Conservation (phyloP, 768 basidiomycete genomes). For the Collybia sordida region DNA sequence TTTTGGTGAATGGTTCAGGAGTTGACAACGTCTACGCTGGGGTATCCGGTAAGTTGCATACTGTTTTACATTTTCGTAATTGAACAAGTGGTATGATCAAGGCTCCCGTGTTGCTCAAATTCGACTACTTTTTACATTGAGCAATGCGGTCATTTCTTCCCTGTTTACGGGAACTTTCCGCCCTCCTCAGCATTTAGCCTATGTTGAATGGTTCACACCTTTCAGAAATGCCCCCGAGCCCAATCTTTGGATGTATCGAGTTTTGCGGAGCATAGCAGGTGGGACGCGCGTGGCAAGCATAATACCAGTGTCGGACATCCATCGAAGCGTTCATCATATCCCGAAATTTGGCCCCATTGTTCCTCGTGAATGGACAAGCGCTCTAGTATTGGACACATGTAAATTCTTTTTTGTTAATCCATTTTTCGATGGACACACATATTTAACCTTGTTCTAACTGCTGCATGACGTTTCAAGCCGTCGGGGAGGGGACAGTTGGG, state of each 20-base stretch:
- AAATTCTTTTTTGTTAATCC: conserved; percentile 16
- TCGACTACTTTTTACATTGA: conserved; percentile 16
- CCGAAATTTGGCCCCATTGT: conserved; percentile 21
- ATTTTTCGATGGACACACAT: conserved; percentile 15
- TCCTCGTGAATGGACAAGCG: conserved; percentile 18
- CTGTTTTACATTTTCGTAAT: background rate
- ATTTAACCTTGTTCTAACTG: conserved; percentile 9
- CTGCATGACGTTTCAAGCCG: no score
- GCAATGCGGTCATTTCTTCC: conserved; percentile 2
- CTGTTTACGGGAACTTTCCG: conserved; percentile 2
- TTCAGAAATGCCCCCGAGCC: conserved; percentile 6
- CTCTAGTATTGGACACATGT: conserved; percentile 16
- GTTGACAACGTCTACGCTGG: conserved; percentile 5
- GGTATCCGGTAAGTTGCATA: conserved; percentile 11
- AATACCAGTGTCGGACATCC: conserved; percentile 25
- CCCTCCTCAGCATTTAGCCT: conserved; percentile 2
- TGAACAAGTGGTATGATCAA: no score
- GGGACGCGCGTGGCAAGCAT: conserved; percentile 17
- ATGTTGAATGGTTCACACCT: no score
- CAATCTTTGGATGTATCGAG: conserved; percentile 17
- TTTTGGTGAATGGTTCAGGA: conserved; percentile 19
- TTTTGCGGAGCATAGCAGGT: conserved; percentile 4
- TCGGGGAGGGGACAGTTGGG: no score
- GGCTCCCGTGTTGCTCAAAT: conserved; percentile 21
- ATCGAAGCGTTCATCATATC: conserved; percentile 25